phyloP scores from a whole-genome alignment of 768 basidiomycete species.

The Fistulinella prunicolor region DNA sequence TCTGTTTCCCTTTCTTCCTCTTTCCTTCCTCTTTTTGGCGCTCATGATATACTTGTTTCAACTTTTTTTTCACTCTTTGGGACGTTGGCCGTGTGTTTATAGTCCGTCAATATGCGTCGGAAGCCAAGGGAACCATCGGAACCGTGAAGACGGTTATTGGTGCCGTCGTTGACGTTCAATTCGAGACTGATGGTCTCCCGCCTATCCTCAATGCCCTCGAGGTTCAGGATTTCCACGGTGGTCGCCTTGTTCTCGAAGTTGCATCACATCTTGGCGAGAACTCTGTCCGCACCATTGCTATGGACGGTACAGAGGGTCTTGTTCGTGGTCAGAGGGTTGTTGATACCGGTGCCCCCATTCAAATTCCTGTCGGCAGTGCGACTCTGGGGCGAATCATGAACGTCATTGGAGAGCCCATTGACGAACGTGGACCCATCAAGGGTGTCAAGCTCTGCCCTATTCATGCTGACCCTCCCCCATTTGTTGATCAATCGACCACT shows the following conservation, averaged over 20 bases:
- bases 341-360: conserved; percentile 95
- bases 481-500: conserved; percentile 98
- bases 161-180: conserved; percentile 99
- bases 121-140: conserved; percentile 71
- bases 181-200: conserved; percentile 86
- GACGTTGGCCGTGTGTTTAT: conserved; percentile 2
- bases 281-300: conserved; percentile 98
- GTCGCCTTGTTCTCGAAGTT: conserved; percentile 98
- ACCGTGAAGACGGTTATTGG: conserved; percentile 98
- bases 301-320: conserved; percentile 99
- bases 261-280: conserved; percentile 99
- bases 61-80: neutral
- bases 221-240: conserved; percentile 90
- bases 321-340: conserved; percentile 97
- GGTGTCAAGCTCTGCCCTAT: conserved; percentile 91
- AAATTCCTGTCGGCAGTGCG: conserved; percentile 91
- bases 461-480: conserved; percentile 95
- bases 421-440: conserved; percentile 98
- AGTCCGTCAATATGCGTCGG: conserved; percentile 91
- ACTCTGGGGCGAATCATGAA: conserved; percentile 99
- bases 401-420: conserved; percentile 99
- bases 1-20: conserved; percentile 33
- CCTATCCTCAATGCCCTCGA: conserved; percentile 99
- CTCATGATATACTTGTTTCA: conserved; percentile 2
- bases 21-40: neutral